Conservation (phyloP, 2,329 filamentous ascomycete genomes). For the Arthroderma sp. region DNA sequence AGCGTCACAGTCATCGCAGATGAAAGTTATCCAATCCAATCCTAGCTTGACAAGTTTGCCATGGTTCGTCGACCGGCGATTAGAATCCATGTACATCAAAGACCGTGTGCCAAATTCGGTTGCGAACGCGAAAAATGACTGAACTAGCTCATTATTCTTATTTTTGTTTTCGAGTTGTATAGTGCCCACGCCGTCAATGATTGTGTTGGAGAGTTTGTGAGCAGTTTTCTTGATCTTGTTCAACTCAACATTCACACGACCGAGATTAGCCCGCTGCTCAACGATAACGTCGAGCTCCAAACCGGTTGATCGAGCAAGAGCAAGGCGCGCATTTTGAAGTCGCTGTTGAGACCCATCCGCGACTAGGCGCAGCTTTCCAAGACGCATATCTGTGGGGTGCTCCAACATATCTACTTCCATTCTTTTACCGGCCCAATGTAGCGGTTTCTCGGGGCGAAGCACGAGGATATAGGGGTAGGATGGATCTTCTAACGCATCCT, state of each 20-base stretch:
- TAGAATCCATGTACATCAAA: slow-evolving; percentile 88
- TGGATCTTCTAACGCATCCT: slow-evolving; percentile 56
- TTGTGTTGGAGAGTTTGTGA: slow-evolving; percentile 91
- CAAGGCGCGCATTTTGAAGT: slow-evolving; percentile 62
- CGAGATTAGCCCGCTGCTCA: slow-evolving; percentile 84
- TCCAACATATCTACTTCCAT: slow-evolving; percentile 60
- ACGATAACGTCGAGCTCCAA: slow-evolving; percentile 79
- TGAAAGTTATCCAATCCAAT: slow-evolving; percentile 94
- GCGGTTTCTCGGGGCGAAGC: slow-evolving; percentile 62
- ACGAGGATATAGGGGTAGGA: slow-evolving; percentile 76
- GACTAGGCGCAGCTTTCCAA: slow-evolving; percentile 74
- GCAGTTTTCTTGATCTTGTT: slow-evolving; percentile 92
- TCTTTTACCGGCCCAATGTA: slow-evolving; percentile 70
- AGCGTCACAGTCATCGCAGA: slow-evolving; percentile 90
- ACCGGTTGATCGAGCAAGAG: slow-evolving; percentile 65
- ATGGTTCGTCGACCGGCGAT: slow-evolving; percentile 92
- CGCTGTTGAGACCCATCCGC: slow-evolving; percentile 73
- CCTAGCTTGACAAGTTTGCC: slow-evolving; percentile 85
- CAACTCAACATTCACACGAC: slow-evolving; percentile 78
- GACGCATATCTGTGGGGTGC: slow-evolving; percentile 70
- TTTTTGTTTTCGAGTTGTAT: slow-evolving; percentile 64
- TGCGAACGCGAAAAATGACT: slow-evolving; percentile 97
- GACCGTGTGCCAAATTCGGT: slow-evolving; percentile 96
- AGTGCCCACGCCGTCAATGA: slow-evolving; percentile 96
- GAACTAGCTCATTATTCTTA: slow-evolving; percentile 84